Base-by-base conservation (phyloP, 257 asterid genomes). In the Scutellaria galericulata region DNA sequence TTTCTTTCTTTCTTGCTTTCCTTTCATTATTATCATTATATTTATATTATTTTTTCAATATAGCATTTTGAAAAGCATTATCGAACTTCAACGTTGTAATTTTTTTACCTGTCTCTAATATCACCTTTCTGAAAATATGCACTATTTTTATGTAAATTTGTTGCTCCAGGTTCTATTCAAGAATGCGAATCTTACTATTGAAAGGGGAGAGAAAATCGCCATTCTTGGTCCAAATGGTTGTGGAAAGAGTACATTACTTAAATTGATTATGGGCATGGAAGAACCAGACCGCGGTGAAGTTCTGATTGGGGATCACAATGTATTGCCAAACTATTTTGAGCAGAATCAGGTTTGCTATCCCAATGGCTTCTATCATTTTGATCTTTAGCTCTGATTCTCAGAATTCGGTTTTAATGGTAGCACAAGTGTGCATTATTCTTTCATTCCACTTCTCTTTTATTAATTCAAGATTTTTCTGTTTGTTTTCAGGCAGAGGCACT, bases 161-260 rank as follows among this genome's bases (percentile, higher is more conserved):
- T 80, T 48, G 72, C 35, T 13, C 53, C 86, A 95, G 99, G 88
- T 85, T 68, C 85, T 95, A 9, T 92, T 95, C 62, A 92, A 78
- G 74, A 87, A 88, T 77, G 99, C 95, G 4, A 90, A 88, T 77
- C 80, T 95, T 81, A 84, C 95, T 9, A 92, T 95, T 35, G 90
- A 87, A 82, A 90, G 84, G 79, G 98, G 97, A 57, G 99, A 95
- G 66, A 95, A 95, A 81, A 84, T 95, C n/a, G 98, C 99, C 55
- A 90, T 95, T 81, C 85, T 95, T 77, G 99, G 99, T 51, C 98
- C 99, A 62, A 95, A 95, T 70, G 99, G 99, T 10, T 95, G 99
- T 77, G 99, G 99, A 53, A 95, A 95, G 78, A 95, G 99, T 77
- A 90, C 97, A 9, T 83, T 95, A 73, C 97, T 95, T 56, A 90